A percentile compares a stretch with the other conserved stretches of the same genome.
These are phyloP conservation scores for Trichodelitschia bisporula DNA, from an alignment of 495 filamentous ascomycete genomes.

Conservation along the genomic window DNA sequence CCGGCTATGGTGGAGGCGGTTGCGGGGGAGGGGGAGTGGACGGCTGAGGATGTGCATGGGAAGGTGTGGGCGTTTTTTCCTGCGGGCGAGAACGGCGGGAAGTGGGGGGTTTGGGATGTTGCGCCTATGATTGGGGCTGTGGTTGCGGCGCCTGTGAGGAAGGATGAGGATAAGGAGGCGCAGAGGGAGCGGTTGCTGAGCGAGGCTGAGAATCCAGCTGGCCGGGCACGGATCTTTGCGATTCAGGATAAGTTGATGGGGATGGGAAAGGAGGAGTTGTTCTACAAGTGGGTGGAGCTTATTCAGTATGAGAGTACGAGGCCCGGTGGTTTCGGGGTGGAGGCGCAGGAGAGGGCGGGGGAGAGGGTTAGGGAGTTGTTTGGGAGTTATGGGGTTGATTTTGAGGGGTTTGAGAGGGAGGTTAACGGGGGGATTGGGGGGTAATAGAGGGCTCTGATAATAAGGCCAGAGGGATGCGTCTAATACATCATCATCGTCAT, in stretches of 20 bases:
- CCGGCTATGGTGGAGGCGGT: too few species aligned
- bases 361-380: slow-evolving; percentile 44
- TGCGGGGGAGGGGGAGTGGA: too few species aligned
- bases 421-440: slow-evolving; percentile 46
- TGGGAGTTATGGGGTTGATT: slow-evolving; percentile 41
- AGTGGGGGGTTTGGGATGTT: slow-evolving; percentile 36
- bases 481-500: too few species aligned
- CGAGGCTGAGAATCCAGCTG: slow-evolving; percentile 12
- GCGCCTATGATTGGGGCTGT: slow-evolving; percentile 44
- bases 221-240: slow-evolving; percentile 27
- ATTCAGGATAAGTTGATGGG: slow-evolving; percentile 46
- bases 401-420: slow-evolving; percentile 48
- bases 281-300: slow-evolving; percentile 68
- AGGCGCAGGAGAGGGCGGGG: slow-evolving; percentile 40
- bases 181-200: slow-evolving; percentile 17
- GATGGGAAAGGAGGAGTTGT: slow-evolving; percentile 59
- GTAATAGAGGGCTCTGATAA: too few species aligned
- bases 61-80: slow-evolving; percentile 67
- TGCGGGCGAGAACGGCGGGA: slow-evolving; percentile 36
- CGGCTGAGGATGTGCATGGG: slow-evolving; percentile 53
- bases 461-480: too few species aligned
- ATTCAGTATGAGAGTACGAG: slow-evolving; percentile 56
- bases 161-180: slow-evolving; percentile 6
- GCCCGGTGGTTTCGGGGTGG: slow-evolving; percentile 45
- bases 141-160: slow-evolving; percentile 20